Conservation (phyloP, 2,329 filamentous ascomycete genomes). For the Aspergillus caelatus region DNA sequence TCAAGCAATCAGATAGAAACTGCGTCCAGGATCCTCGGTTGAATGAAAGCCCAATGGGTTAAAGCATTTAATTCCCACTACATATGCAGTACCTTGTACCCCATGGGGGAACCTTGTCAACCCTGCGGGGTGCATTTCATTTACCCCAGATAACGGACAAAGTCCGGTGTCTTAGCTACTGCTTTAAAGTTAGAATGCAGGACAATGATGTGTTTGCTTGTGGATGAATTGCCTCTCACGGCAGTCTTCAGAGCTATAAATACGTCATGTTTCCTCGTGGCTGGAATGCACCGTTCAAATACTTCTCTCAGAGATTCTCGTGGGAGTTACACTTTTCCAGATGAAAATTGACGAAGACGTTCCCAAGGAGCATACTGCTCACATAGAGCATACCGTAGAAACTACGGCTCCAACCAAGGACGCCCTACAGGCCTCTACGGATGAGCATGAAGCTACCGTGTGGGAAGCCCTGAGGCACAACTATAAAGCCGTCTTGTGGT, state of each 20-base stretch:
- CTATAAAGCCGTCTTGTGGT: slow-evolving; percentile 15
- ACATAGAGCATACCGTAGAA: slow-evolving; percentile 9
- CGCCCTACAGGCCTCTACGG: slow-evolving; percentile 14
- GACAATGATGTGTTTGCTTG: background rate
- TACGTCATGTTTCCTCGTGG: background rate
- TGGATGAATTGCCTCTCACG: background rate
- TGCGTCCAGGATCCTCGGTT: background rate
- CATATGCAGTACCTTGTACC: background rate
- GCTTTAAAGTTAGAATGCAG: background rate
- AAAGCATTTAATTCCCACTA: background rate
- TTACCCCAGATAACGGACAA: background rate
- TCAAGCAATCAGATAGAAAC: background rate
- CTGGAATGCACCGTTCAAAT: background rate
- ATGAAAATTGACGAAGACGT: slow-evolving; percentile 7
- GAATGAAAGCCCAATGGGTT: background rate
- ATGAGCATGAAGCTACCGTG: slow-evolving; percentile 14
- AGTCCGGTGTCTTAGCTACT: background rate
- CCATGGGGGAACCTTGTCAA: slow-evolving; percentile 3
- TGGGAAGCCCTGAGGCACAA: slow-evolving; percentile 13
- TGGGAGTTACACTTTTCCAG: background rate
- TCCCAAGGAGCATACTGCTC: slow-evolving; percentile 5
- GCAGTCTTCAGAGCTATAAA: background rate
- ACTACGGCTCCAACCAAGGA: slow-evolving; percentile 9
- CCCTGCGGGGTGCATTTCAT: background rate
- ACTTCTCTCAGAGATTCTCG: background rate